phyloP scores from a whole-genome alignment of 768 basidiomycete species.

The Neoboletus magnificus region DNA sequence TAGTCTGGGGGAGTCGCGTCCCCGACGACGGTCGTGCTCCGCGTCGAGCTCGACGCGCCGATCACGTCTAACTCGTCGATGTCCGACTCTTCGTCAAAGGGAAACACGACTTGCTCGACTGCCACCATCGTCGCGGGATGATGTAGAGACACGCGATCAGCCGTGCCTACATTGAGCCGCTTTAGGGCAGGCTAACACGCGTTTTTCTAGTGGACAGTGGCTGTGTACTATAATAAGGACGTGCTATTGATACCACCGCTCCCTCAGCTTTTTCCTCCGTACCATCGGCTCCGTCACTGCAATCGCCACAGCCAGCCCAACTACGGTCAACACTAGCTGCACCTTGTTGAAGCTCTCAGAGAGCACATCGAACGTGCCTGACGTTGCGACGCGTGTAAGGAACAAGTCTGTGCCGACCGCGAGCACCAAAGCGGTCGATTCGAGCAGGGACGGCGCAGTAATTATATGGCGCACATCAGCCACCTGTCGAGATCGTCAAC shows the following conservation, averaged over 20 bases:
- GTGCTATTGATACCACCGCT: conserved; percentile 59
- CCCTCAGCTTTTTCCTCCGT: conserved; percentile 56
- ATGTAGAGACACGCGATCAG: background rate
- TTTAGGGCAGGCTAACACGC: conserved; percentile 30
- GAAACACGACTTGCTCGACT: conserved; percentile 5
- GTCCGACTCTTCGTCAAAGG: conserved; percentile 12
- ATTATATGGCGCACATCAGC: conserved; percentile 64
- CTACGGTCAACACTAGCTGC: conserved; percentile 82
- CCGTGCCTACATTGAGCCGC: background rate
- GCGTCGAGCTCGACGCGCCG: conserved; percentile 21
- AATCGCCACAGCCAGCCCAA: conserved; percentile 70
- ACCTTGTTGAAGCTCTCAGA: conserved; percentile 91
- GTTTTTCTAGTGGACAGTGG: conserved; percentile 5
- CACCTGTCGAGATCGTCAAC: conserved; percentile 44
- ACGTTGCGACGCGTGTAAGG: conserved; percentile 79
- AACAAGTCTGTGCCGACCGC: conserved; percentile 89
- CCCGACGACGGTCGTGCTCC: conserved; percentile 27
- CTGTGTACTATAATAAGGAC: conserved; percentile 4
- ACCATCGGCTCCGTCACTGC: conserved; percentile 83
- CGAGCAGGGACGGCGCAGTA: conserved; percentile 80
- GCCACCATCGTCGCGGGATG: background rate
- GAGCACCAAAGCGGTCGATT: conserved; percentile 89
- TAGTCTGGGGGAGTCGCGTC: conserved; percentile 24
- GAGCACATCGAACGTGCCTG: conserved; percentile 88
- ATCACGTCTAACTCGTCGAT: conserved; percentile 33